Percentiles rank a stretch among this genome's conserved stretches.
These are phyloP conservation scores for Trichophyton schoenleinii DNA, from an alignment of 2,329 filamentous ascomycete species.

Conservation along the genomic window DNA sequence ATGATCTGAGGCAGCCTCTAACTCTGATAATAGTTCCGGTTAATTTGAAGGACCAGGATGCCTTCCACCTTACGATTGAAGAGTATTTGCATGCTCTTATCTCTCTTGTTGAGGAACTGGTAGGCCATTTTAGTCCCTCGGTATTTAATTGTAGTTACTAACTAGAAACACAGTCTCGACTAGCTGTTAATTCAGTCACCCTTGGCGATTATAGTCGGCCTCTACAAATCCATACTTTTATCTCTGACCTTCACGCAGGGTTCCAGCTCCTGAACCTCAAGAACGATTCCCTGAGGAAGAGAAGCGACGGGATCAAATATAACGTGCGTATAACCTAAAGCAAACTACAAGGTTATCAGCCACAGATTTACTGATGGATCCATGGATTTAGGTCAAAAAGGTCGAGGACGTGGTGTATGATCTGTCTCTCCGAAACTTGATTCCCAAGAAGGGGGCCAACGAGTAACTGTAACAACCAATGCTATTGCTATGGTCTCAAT, in stretches of 20 bases:
- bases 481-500: neutral
- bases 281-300: conserved; percentile 79
- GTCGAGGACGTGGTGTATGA: conserved; percentile 98
- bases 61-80: conserved; percentile 92
- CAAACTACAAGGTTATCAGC: neutral
- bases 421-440: conserved; percentile 69
- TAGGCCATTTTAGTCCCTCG: conserved; percentile 21
- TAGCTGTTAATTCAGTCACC: conserved; percentile 90
- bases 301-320: conserved; percentile 91
- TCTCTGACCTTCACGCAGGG: conserved; percentile 89
- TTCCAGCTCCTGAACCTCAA: conserved; percentile 97
- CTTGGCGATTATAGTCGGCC: conserved; percentile 78
- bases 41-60: conserved; percentile 77
- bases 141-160: neutral
- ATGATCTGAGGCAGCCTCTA: neutral
- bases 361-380: neutral
- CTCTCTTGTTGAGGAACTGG: conserved; percentile 76
- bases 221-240: conserved; percentile 75
- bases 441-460: conserved; percentile 38
- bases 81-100: conserved; percentile 89
- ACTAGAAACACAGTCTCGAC: conserved; percentile 45
- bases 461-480: neutral
- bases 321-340: conserved; percentile 38
- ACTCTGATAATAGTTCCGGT: conserved; percentile 54
- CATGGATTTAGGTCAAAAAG: conserved; percentile 59